A percentile compares a stretch with the other conserved stretches of the same genome.
phyloP scores from a whole-genome alignment of 1,139 yeast genomes.

The Hemisphaericaspora xylofermentans region DNA sequence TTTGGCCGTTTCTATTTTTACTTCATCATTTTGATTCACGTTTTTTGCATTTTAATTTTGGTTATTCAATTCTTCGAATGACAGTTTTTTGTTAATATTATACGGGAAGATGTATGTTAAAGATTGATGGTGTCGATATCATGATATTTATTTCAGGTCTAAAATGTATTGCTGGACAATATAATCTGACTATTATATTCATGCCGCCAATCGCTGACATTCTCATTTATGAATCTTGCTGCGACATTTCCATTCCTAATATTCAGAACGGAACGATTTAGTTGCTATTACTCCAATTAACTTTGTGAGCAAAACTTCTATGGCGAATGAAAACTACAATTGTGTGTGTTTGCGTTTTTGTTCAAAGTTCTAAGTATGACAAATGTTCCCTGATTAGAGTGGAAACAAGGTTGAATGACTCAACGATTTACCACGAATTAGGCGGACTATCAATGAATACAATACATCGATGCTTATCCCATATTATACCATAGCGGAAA shows the following conservation, averaged over 20 bases:
- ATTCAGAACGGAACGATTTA: constrained; percentile 2
- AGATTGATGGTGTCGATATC: background rate
- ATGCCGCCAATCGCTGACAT: too few species aligned
- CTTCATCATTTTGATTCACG: background rate
- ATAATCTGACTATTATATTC: too few species aligned
- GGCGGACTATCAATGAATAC: background rate
- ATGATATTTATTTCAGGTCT: background rate
- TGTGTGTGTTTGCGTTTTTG: constrained; percentile 4
- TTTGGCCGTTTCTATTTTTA: background rate
- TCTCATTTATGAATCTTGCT: background rate
- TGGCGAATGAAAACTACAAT: constrained; percentile 6
- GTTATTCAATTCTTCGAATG: constrained; percentile 1
- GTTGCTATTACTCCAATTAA: constrained; percentile 10
- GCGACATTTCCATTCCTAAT: background rate
- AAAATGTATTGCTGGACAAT: background rate
- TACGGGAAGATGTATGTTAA: background rate
- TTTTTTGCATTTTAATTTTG: constrained; percentile 1
- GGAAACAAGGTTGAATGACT: constrained; percentile 2
- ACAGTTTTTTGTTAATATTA: background rate
- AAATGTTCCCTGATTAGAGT: background rate
- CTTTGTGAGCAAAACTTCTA: constrained; percentile 10
- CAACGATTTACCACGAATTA: constrained; percentile 1
- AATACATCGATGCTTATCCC: background rate
- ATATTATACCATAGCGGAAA: background rate
- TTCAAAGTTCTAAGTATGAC: constrained; percentile 2